Percentiles rank a stretch among this genome's conserved stretches.
phyloP scores from a whole-genome alignment of 2,329 filamentous ascomycete genomes.

The Diaporthe ampelina region DNA sequence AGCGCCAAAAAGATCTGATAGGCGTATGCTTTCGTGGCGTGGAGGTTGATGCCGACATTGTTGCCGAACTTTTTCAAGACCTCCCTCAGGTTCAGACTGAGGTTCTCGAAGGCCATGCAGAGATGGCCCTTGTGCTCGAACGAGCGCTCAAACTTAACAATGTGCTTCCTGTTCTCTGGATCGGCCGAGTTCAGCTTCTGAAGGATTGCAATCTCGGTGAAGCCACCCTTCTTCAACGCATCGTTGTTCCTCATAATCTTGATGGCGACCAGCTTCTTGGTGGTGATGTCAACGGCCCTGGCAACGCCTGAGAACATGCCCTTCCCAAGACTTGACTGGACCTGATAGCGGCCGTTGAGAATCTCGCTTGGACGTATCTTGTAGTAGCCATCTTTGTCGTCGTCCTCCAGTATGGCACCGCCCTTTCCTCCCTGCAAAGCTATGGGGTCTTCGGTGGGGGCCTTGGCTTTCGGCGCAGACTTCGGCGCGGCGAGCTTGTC shows the following conservation, averaged over 20 bases:
- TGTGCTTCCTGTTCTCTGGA: constrained; percentile 89
- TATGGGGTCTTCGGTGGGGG: constrained; percentile 60
- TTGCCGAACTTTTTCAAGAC: constrained; percentile 96
- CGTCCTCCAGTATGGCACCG: constrained; percentile 88
- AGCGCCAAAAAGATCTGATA: constrained; percentile 95
- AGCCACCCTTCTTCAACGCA: constrained; percentile 88
- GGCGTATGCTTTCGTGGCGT: constrained; percentile 88
- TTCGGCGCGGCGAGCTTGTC: constrained; percentile 73
- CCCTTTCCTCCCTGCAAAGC: constrained; percentile 65
- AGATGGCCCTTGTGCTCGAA: constrained; percentile 97
- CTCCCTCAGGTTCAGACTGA: constrained; percentile 93
- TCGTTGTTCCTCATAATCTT: constrained; percentile 99
- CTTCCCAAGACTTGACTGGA: constrained; percentile 88
- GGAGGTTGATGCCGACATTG: constrained; percentile 91
- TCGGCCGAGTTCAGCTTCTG: constrained; percentile 89
- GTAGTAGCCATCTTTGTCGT: constrained; percentile 96
- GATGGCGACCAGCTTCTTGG: constrained; percentile 86
- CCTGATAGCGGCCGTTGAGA: constrained; percentile 88
- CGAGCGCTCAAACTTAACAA: constrained; percentile 86
- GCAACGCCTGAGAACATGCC: constrained; percentile 99
- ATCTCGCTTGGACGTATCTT: constrained; percentile 94
- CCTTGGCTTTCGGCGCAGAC: constrained; percentile 50
- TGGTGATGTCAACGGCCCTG: constrained; percentile 83
- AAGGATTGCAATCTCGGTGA: constrained; percentile 94
- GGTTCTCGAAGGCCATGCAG: constrained; percentile 96